phyloP scores from a whole-genome alignment of 2,329 filamentous ascomycete species.

The Elsinoe fawcettii region DNA sequence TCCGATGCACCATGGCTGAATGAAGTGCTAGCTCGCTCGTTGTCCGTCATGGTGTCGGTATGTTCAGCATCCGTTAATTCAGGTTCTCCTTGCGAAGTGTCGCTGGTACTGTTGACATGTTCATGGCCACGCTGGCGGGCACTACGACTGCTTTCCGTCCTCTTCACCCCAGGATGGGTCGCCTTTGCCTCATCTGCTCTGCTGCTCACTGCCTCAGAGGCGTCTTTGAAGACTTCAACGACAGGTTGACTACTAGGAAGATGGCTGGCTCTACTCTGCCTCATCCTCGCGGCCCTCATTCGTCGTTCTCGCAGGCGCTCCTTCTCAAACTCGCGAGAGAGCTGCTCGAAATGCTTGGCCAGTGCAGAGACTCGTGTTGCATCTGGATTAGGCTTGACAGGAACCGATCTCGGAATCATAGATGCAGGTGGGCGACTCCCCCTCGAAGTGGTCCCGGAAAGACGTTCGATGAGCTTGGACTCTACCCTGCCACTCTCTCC shows the following conservation, averaged over 20 bases:
- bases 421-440: constrained; percentile 45
- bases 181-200: constrained; percentile 11
- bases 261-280: constrained; percentile 73
- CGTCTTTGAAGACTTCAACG: constrained; percentile 90
- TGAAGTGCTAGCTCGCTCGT: constrained; percentile 21
- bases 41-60: constrained; percentile 24
- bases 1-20: constrained; percentile 31
- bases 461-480: constrained; percentile 68
- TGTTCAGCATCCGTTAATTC: constrained; percentile 12
- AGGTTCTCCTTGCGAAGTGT: constrained; percentile 6
- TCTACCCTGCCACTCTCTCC: constrained; percentile 42
- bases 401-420: constrained; percentile 79
- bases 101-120: constrained; percentile 16
- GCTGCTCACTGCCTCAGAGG: constrained; percentile 70
- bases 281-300: constrained; percentile 68
- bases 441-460: constrained; percentile 57
- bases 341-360: constrained; percentile 90
- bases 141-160: neutral
- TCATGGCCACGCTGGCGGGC: neutral
- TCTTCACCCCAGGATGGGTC: neutral
- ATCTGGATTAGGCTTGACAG: constrained; percentile 54
- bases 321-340: constrained; percentile 93
- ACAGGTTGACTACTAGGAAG: constrained; percentile 90
- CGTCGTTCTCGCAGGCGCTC: constrained; percentile 81
- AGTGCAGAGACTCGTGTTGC: constrained; percentile 75